Evolutionary conservation across 805 yeast genomes (phyloP).

Genomic region (Kazachstania viticola): DNA sequence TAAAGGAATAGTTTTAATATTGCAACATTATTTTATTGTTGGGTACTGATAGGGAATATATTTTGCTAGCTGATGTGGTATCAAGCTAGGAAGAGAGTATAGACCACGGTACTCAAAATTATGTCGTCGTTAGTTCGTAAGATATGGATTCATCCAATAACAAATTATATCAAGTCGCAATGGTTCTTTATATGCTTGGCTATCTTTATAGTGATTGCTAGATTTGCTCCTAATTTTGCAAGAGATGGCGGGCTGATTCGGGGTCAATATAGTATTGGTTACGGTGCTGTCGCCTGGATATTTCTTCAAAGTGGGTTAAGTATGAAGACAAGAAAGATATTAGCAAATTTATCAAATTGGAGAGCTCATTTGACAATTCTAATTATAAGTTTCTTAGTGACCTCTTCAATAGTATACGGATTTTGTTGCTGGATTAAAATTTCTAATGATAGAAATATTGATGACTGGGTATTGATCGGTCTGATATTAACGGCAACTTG

Average conservation of each 20-base stretch:
- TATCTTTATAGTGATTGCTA: constrained; percentile 61
- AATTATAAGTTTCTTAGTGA: constrained; percentile 56
- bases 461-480: constrained; percentile 71
- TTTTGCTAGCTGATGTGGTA: background rate
- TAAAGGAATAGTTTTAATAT: too few relatives aligned
- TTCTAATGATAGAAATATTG: constrained; percentile 48
- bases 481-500: constrained; percentile 73
- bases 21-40: too few relatives aligned
- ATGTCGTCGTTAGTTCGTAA: too few relatives aligned
- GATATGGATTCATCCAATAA: constrained; percentile 15
- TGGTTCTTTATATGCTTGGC: constrained; percentile 76
- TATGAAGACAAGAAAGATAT: constrained; percentile 52
- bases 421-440: constrained; percentile 53
- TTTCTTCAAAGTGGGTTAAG: constrained; percentile 73
- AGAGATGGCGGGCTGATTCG: constrained; percentile 67
- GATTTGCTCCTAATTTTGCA: constrained; percentile 73
- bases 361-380: constrained; percentile 70
- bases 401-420: constrained; percentile 63
- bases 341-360: constrained; percentile 62
- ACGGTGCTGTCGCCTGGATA: constrained; percentile 79
- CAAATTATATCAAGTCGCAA: constrained; percentile 27
- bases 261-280: constrained; percentile 68
- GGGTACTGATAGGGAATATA: too few relatives aligned
- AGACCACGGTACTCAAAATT: background rate
- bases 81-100: constrained; percentile 1